These are phyloP conservation scores for Boechera stricta DNA, from an alignment of 345 rosid species.

Conservation along the genomic window DNA sequence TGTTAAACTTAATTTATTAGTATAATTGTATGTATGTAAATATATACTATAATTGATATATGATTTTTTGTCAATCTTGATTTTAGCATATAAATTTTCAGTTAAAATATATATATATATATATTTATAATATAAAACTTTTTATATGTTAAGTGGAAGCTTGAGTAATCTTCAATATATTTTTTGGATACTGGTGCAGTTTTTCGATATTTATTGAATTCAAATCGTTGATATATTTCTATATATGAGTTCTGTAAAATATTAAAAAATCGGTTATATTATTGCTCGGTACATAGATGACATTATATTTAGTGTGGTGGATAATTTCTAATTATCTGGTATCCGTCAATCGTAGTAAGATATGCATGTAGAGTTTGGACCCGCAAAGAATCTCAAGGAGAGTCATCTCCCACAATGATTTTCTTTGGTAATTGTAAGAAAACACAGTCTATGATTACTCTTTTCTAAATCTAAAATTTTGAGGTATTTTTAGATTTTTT, in stretches of 20 bases:
- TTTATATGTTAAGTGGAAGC: too few relatives aligned
- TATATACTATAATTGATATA: neutral
- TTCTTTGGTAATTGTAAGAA: neutral
- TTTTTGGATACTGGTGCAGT: too few relatives aligned
- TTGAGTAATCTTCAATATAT: too few relatives aligned
- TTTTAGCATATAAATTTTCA: too few relatives aligned
- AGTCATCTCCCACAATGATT: neutral
- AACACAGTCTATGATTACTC: neutral
- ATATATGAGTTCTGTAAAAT: too few relatives aligned
- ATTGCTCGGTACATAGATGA: too few relatives aligned
- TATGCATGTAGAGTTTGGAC: neutral
- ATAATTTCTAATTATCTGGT: neutral
- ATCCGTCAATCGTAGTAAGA: neutral
- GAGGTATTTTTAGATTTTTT: neutral
- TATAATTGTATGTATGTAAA: neutral
- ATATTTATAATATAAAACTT: too few relatives aligned
- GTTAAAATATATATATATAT: too few relatives aligned
- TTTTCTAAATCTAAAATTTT: neutral
- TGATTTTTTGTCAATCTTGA: neutral
- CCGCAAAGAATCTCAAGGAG: neutral
- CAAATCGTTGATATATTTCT: too few relatives aligned
- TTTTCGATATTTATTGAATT: too few relatives aligned
- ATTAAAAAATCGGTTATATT: too few relatives aligned
- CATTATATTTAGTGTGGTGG: too few relatives aligned
- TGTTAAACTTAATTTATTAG: neutral